These are phyloP conservation scores for Kwoniella dejecticola DNA, from an alignment of 768 basidiomycete genomes.

Conservation along the genomic window DNA sequence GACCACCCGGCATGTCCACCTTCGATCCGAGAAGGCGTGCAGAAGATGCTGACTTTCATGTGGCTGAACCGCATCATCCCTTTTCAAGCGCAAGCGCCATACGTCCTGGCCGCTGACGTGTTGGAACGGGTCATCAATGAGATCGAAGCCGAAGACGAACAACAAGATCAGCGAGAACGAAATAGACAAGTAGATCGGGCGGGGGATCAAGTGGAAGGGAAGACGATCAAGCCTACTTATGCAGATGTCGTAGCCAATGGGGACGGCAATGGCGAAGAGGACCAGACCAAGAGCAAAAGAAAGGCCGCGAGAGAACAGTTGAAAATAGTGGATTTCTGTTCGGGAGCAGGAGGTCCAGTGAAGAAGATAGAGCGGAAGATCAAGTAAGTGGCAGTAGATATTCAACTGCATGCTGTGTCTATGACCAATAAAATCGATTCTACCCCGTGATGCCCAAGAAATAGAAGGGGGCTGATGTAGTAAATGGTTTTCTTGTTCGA, in stretches of 20 bases:
- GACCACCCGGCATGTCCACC: slow-evolving; percentile 48
- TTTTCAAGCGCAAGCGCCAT: slow-evolving; percentile 39
- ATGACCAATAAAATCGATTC: too few relatives aligned
- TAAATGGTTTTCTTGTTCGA: slow-evolving; percentile 25
- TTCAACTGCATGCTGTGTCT: too few relatives aligned
- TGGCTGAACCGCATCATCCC: slow-evolving; percentile 43
- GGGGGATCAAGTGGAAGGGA: neutral
- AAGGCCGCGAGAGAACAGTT: slow-evolving; percentile 8
- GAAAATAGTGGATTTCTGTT: slow-evolving; percentile 50
- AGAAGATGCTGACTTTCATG: slow-evolving; percentile 41
- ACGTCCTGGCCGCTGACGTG: slow-evolving; percentile 34
- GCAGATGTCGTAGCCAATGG: neutral
- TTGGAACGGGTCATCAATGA: slow-evolving; percentile 34
- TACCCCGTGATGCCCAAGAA: too few relatives aligned
- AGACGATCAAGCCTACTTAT: neutral
- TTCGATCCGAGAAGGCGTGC: slow-evolving; percentile 37
- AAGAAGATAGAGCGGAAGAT: slow-evolving; percentile 42
- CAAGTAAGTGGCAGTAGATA: slow-evolving; percentile 47
- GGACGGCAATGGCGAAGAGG: neutral
- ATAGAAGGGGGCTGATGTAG: too few relatives aligned
- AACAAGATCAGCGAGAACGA: slow-evolving; percentile 11
- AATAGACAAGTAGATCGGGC: neutral
- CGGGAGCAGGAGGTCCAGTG: slow-evolving; percentile 48
- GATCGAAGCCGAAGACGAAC: slow-evolving; percentile 18
- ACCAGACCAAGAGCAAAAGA: neutral